phyloP scores from a whole-genome alignment of 805 yeast genomes.

The Hanseniaspora lachancei region DNA sequence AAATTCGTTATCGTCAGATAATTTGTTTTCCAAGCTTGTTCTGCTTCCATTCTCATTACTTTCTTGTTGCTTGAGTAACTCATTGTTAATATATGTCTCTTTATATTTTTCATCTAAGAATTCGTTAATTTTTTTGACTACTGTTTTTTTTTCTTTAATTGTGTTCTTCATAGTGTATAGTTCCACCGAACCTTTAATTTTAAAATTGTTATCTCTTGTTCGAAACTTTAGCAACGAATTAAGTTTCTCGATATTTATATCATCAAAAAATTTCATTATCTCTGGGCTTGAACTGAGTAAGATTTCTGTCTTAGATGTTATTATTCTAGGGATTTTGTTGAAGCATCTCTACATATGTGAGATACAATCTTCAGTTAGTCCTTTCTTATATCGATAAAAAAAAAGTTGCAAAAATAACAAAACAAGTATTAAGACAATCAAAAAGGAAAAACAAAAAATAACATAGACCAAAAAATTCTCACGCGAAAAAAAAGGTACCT shows the following conservation, averaged over 20 bases:
- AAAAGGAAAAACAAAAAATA: too few relatives aligned
- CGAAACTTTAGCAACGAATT: constrained; percentile 75
- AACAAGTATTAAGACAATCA: not conserved
- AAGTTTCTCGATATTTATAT: constrained; percentile 79
- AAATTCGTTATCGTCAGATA: constrained; percentile 12
- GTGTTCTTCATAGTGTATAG: constrained; percentile 89
- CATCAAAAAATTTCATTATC: constrained; percentile 63
- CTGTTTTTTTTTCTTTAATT: constrained; percentile 74
- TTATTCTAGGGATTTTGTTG: too few relatives aligned
- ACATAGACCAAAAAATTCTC: too few relatives aligned
- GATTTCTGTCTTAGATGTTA: not conserved
- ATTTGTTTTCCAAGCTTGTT: constrained; percentile 4
- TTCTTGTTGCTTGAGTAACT: constrained; percentile 19
- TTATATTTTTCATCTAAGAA: constrained; percentile 28
- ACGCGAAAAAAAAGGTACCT: not conserved
- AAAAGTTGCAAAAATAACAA: not conserved
- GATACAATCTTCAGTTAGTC: too few relatives aligned
- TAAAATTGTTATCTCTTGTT: constrained; percentile 46
- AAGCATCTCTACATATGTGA: too few relatives aligned
- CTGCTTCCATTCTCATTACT: constrained; percentile 13
- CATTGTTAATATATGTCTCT: constrained; percentile 26
- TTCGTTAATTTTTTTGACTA: constrained; percentile 64
- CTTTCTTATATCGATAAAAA: not conserved
- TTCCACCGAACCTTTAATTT: constrained; percentile 79
- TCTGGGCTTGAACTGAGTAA: too few relatives aligned